phyloP scores from a whole-genome alignment of 169 alveolate genomes.

The Eimeria zaria region DNA sequence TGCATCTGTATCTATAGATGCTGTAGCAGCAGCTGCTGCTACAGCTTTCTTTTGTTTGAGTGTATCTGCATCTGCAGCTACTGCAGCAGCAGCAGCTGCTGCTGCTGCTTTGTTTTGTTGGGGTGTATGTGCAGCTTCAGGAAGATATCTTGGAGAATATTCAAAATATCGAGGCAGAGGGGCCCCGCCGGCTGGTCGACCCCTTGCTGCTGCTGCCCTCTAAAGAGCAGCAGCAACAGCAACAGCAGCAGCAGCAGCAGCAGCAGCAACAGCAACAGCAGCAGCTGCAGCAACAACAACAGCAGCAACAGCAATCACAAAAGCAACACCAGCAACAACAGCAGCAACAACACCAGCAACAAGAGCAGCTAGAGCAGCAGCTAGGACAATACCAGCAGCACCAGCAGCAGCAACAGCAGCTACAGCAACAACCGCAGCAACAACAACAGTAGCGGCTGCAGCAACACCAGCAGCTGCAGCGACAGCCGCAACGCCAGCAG shows the following conservation, averaged over 20 bases:
- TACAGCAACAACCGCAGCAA: too few species aligned
- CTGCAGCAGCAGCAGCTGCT: not conserved
- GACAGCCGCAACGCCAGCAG: too few species aligned
- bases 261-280: not conserved
- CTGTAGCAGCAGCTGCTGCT: constrained; percentile 1
- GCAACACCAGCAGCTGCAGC: too few species aligned
- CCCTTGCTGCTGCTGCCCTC: constrained; percentile 8
- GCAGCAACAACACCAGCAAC: too few species aligned
- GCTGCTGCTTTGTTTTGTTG: not conserved
- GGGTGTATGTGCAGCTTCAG: not conserved
- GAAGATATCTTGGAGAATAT: not conserved
- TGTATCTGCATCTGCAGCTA: not conserved
- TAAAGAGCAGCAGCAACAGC: constrained; percentile 22
- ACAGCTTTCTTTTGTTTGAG: not conserved
- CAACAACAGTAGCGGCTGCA: too few species aligned
- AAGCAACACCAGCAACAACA: not conserved
- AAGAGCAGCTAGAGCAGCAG: too few species aligned
- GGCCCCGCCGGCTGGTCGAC: constrained; percentile 11
- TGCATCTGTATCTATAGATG: not conserved
- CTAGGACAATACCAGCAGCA: too few species aligned
- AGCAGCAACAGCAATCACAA: not conserved
- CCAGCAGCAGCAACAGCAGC: too few species aligned
- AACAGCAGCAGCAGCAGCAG: not conserved
- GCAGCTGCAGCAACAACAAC: not conserved
- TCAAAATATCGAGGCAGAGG: not conserved